These are phyloP conservation scores for Hortiboletus flavorubellus DNA, from an alignment of 768 basidiomycete species.

Conservation along the genomic window DNA sequence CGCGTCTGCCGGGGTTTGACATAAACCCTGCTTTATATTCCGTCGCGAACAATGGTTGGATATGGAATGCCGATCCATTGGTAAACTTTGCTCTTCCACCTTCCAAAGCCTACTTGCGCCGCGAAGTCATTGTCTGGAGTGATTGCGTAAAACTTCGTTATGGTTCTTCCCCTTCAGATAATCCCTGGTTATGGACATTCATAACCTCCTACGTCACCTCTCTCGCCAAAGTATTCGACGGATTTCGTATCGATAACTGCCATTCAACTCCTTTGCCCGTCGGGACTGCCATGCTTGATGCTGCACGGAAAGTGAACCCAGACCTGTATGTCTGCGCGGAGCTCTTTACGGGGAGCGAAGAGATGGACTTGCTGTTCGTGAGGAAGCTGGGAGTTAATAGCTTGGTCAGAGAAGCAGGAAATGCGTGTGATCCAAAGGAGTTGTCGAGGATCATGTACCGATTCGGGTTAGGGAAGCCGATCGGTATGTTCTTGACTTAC, in stretches of 20 bases:
- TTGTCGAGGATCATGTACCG: slow-evolving; percentile 84
- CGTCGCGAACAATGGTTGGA: slow-evolving; percentile 98
- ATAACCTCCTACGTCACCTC: slow-evolving; percentile 81
- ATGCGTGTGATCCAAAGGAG: slow-evolving; percentile 87
- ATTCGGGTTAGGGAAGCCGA: slow-evolving; percentile 89
- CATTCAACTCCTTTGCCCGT: slow-evolving; percentile 96
- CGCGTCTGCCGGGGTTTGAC: slow-evolving; percentile 64
- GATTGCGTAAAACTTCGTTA: slow-evolving; percentile 99
- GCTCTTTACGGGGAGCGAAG: slow-evolving; percentile 93
- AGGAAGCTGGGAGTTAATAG: slow-evolving; percentile 91
- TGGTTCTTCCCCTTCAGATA: slow-evolving; percentile 71
- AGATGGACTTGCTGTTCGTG: slow-evolving; percentile 90
- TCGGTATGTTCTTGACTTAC: slow-evolving; percentile 50
- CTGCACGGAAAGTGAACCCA: slow-evolving; percentile 82
- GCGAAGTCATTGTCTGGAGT: slow-evolving; percentile 96
- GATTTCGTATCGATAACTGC: slow-evolving; percentile 97
- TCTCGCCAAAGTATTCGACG: slow-evolving; percentile 84
- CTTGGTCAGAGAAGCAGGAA: slow-evolving; percentile 92
- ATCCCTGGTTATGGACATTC: slow-evolving; percentile 93
- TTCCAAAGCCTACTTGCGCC: slow-evolving; percentile 92
- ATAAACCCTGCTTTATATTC: slow-evolving; percentile 58
- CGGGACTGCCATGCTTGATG: slow-evolving; percentile 93
- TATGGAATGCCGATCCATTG: slow-evolving; percentile 94
- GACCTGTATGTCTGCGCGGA: slow-evolving; percentile 97
- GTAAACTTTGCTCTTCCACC: slow-evolving; percentile 89